These are phyloP conservation scores for Aphanomyces euteiches DNA, from an alignment of 352 stramenopile genomes.

Conservation along the genomic window DNA sequence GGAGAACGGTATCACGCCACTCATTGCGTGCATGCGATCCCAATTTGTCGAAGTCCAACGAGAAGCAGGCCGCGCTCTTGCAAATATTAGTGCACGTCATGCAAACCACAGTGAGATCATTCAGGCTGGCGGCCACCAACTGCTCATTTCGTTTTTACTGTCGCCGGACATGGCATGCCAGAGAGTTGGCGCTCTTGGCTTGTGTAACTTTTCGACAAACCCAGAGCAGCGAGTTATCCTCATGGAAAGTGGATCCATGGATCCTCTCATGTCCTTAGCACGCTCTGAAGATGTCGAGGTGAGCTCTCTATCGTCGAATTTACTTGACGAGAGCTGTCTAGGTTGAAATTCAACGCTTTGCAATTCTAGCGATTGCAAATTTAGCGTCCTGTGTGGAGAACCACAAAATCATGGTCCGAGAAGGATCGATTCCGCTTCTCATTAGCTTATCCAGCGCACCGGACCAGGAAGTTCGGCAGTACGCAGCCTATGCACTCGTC, in stretches of 20 bases:
- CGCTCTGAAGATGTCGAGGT: constrained; percentile 91
- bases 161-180: constrained; percentile 93
- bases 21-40: constrained; percentile 93
- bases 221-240: constrained; percentile 84
- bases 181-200: constrained; percentile 88
- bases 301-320: constrained; percentile 8
- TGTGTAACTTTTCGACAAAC: constrained; percentile 95
- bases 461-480: constrained; percentile 93
- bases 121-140: constrained; percentile 87
- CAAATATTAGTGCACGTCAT: constrained; percentile 89
- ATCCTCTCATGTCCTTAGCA: constrained; percentile 93
- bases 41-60: constrained; percentile 93
- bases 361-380: constrained; percentile 93
- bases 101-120: constrained; percentile 90
- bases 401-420: constrained; percentile 90
- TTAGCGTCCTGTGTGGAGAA: constrained; percentile 92
- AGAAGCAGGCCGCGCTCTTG: constrained; percentile 86
- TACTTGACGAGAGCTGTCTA: constrained; percentile 1
- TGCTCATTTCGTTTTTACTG: constrained; percentile 94
- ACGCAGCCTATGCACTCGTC: constrained; percentile 92
- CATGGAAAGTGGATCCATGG: constrained; percentile 91
- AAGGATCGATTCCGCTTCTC: constrained; percentile 91
- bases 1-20: constrained; percentile 87
- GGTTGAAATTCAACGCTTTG: constrained; percentile 93
- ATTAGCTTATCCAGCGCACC: constrained; percentile 94